Base-by-base conservation (phyloP, 345 rosid species). In the Salix caprea region DNA sequence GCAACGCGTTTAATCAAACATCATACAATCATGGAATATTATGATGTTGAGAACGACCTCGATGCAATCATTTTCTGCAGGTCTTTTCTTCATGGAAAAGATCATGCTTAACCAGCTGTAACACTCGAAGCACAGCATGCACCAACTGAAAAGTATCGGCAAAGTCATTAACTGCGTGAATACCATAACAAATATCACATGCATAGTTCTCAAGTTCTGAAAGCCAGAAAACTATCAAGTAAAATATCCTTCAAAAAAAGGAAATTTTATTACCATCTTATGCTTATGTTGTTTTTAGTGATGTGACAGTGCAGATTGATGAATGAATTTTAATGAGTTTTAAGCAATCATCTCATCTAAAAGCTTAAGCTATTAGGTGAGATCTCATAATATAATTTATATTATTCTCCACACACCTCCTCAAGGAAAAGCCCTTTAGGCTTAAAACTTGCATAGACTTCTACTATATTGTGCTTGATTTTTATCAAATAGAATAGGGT, bases 1-100 rank as follows among this genome's bases (percentile, higher is more conserved):
- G 62, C 34, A 68, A 76, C 44, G 75, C 58, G 18, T 52, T 37
- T 39, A 50, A 23, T 58, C 64, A 58, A 58, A 23, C 64, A 71
- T 70, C 23, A 70, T 32, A 67, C 60, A 32, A 77, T 61, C 65
- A 69, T 42, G 9, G 24, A 67, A 42, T 28, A 7, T 37, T 36
- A 67, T 67, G 4, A n/a, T 42, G 15, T 5, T 67, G 14, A n/a
- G 65, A 62, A 62, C 23, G 2, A 30, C 26, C 39, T 26, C 32
- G 54, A 32, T 36, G 39, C 30, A 58, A 40, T n/a, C 30, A 61
- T 7, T 28, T 40, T 16, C 2, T 10, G 28, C 23, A 18, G 28
- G 28, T 21, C 21, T 66, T 34, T 67, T 66, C 40, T 67, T 58
- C 64, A 58, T 9, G 6, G 14, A 58, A 58, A n/a, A 58, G 64